Base-by-base conservation (phyloP, 306 rosid genomes). In the Cicer arietinum region DNA sequence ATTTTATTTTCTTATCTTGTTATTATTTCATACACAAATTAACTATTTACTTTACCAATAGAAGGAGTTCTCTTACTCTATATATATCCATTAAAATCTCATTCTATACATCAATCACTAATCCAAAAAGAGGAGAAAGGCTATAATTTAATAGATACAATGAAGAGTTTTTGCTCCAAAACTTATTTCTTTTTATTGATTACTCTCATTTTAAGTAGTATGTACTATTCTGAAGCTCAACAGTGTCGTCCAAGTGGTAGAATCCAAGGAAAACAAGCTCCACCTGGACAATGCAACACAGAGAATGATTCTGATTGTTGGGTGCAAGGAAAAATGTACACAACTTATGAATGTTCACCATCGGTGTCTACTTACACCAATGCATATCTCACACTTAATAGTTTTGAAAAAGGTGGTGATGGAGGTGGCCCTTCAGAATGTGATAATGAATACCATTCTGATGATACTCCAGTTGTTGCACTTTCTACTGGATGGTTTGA, bases 401-500 rank as follows among this genome's bases (percentile, higher is more conserved):
- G 87, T 52, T 86, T 86, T 1, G 46, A 87, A 10, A 56, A 78
- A 20, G 84, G 80, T 7, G 89, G 87, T 14, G 90, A 89, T 13
- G 87, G 90, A 0, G 84, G 83, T 0, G 85, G 77, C 13, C 84
- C 86, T 45, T 88, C 86, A 5, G 67, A 68, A 37, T 88, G 90
- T 62, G 90, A 88, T 51, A 47, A 51, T 1, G 50, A 25, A 2
- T 84, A 66, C 56, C 92, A 88, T 74, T 66, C 69, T 0, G 83
- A 81, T 48, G 59, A 67, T 67, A 74, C 54, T 0, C 84, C 76
- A 0, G 63, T 79, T 0, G 90, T 86, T 51, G 90, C 92, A 4
- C 47, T 89, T 1, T 86, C 85, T 0, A 84, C 90, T 0, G 85
- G 87, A 35, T 89, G 90, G 93, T 89, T 80, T 66, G 67, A 63